Base-by-base conservation (phyloP, 306 rosid genomes). In the Fagus sylvatica region DNA sequence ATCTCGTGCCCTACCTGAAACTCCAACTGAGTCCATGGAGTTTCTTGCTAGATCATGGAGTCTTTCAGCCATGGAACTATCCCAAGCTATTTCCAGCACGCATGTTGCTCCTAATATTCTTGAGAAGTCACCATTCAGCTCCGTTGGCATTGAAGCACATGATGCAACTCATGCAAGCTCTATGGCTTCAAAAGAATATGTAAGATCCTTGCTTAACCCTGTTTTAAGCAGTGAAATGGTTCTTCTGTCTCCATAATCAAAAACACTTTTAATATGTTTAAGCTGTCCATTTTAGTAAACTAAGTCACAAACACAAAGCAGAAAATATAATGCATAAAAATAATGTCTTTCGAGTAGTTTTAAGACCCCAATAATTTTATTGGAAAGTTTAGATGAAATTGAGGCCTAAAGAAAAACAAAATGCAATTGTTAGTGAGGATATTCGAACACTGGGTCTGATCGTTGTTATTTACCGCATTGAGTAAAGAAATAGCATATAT, bases 41-140 rank as follows among this genome's bases (percentile, higher is more conserved):
- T 95, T 91, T 82, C 93, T 95, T 61, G 96, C 93, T 6, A 87
- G 98, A 85, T 95, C 98, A 67, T 95, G 98, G 98, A 95, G 98
- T 64, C 91, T 95, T 67, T 95, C 96, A 1, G 97, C 98, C 66
- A 82, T 76, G 78, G 97, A 92, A 85, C 91, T 95, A 74, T 89
- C 98, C 72, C 89, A 91, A 80, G 97, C 95, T 71, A 88, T 94
- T 78, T 85, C 92, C 36, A 84, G 62, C 74, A 84, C 89, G 3
- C 82, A 83, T 39, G 69, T 72, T 82, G 46, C 80, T 66, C 81
- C 89, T 49, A 79, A 76, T 5, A 76, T 65, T 81, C 70, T 88
- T 53, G 90, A 83, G 68, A 85, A 73, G 69, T 72, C 90, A 15
- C 77, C 78, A 7, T 49, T 79, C 67, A 74, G 83, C 37, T 69